Conservation (phyloP, 257 asterid species). For the Verbena officinalis region DNA sequence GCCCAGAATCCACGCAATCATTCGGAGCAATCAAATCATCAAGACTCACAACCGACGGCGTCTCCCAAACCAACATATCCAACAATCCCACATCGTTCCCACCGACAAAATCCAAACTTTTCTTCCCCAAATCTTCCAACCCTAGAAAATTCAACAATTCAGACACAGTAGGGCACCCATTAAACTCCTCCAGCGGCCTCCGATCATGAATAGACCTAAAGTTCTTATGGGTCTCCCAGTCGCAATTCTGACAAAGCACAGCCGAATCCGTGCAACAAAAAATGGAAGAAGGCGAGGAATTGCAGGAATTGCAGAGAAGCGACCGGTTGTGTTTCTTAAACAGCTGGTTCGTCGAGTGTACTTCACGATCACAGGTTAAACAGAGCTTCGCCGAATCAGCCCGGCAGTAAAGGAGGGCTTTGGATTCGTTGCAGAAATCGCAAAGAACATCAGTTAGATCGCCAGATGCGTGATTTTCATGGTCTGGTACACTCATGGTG, state of each 20-base stretch:
- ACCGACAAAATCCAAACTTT: conserved; percentile 37
- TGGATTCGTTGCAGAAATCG: conserved; percentile 73
- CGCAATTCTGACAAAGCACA: conserved; percentile 91
- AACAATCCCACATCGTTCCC: conserved; percentile 45
- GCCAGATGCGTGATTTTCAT: conserved; percentile 6
- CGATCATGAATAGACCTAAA: conserved; percentile 60
- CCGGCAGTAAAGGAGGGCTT: conserved; percentile 78
- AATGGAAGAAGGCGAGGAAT: conserved; percentile 71
- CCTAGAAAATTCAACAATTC: conserved; percentile 69
- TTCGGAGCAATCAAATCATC: conserved; percentile 68
- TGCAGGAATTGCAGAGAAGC: conserved; percentile 79
- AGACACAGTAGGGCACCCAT: conserved; percentile 68
- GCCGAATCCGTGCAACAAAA: conserved; percentile 65
- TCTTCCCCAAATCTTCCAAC: conserved; percentile 74
- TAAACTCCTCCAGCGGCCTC: conserved; percentile 81
- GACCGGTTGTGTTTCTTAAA: conserved; percentile 80
- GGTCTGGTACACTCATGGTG: conserved; percentile 35
- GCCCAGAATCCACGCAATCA: conserved; percentile 43
- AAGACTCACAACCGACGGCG: conserved; percentile 67
- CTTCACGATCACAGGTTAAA: conserved; percentile 75
- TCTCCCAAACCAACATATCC: conserved; percentile 84
- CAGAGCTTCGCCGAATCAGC: conserved; percentile 97
- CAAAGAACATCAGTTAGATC: conserved; percentile 44
- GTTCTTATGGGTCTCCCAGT: conserved; percentile 75
- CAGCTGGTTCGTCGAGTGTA: conserved; percentile 85